Conservation (phyloP, 2,329 filamentous ascomycete genomes). For the Penicillium expansum region DNA sequence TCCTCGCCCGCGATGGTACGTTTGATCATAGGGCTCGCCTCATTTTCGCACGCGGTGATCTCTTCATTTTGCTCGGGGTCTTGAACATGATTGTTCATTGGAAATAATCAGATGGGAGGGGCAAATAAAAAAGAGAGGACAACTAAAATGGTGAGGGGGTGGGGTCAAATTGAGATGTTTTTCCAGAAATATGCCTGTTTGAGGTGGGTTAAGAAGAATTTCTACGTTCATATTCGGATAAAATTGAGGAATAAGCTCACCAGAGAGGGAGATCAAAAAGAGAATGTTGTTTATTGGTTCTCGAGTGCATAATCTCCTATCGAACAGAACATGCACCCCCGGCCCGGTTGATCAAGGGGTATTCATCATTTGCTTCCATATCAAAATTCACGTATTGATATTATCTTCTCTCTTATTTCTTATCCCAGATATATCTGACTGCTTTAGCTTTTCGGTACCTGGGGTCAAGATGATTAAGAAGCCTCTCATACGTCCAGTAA, state of each 20-base stretch:
- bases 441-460: no score
- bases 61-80: neutral
- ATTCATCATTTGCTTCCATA: neutral
- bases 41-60: neutral
- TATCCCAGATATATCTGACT: neutral
- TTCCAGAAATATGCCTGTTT: neutral
- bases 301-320: neutral
- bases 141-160: neutral
- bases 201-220: neutral
- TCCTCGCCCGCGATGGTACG: neutral
- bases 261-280: neutral
- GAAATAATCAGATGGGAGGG: neutral
- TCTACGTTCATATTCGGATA: neutral
- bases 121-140: neutral
- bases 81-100: neutral
- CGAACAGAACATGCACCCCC: neutral
- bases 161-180: neutral
- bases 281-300: neutral
- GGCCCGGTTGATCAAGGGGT: neutral
- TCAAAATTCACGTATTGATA: neutral
- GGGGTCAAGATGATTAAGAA: no score
- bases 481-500: no score
- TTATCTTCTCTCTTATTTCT: neutral
- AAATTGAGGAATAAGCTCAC: neutral
- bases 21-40: neutral